Conservation (phyloP, 208 protist species). For the Vickermania spadyakhi region DNA sequence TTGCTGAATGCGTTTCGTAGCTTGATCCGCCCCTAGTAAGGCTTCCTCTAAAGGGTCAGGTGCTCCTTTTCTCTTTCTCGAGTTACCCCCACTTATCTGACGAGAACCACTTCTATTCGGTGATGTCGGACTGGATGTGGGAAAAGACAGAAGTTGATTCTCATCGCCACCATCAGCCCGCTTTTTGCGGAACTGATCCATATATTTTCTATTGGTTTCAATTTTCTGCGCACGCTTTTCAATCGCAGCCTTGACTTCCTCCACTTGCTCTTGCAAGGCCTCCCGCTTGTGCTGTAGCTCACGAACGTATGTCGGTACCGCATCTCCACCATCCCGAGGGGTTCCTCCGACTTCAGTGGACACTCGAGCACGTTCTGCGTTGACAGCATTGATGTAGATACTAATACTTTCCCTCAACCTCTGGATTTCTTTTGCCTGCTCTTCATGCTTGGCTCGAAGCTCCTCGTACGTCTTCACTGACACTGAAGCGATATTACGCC, state of each 20-base stretch:
- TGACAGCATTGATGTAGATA: slow-evolving; percentile 34
- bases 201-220: slow-evolving; percentile 1
- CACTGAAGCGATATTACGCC: slow-evolving; percentile 18
- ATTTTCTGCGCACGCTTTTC: background rate
- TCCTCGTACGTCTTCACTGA: slow-evolving; percentile 41
- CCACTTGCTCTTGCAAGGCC: background rate
- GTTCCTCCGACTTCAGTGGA: background rate
- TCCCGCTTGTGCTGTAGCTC: background rate
- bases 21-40: background rate
- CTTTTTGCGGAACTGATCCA: slow-evolving; percentile 1
- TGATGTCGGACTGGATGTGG: background rate
- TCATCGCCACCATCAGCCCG: background rate
- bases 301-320: background rate
- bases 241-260: background rate
- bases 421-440: slow-evolving; percentile 18
- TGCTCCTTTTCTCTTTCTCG: no score
- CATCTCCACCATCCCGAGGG: background rate
- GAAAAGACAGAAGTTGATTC: background rate
- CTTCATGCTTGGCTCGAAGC: slow-evolving; percentile 18
- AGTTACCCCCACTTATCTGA: background rate
- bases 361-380: background rate
- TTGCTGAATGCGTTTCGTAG: background rate
- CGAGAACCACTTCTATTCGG: background rate
- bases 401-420: slow-evolving; percentile 22
- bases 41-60: background rate